These are phyloP conservation scores for Penicillium sp. DNA, from an alignment of 2,329 filamentous ascomycete genomes.

Conservation along the genomic window DNA sequence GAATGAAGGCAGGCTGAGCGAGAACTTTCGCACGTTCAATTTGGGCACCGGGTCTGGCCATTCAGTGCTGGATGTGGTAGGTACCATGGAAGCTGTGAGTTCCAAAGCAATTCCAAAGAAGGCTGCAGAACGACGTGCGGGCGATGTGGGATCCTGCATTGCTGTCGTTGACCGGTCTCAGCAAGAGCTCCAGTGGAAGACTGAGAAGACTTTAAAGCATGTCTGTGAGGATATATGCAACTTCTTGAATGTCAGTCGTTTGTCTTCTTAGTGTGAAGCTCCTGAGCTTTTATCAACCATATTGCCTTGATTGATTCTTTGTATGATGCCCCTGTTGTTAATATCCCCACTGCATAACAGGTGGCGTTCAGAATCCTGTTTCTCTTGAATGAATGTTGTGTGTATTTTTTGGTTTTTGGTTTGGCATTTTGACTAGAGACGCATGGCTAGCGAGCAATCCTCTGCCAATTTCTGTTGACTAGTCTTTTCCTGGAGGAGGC, in stretches of 20 bases:
- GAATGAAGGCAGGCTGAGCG: constrained; percentile 31
- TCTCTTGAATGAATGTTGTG: too few relatives aligned
- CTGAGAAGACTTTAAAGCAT: constrained; percentile 38
- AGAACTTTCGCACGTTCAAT: constrained; percentile 46
- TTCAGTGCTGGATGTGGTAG: constrained; percentile 40
- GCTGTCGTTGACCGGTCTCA: constrained; percentile 40
- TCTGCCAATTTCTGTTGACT: neutral
- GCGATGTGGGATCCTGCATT: constrained; percentile 42
- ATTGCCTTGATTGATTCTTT: neutral
- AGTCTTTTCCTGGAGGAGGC: too few relatives aligned
- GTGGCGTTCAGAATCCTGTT: too few relatives aligned
- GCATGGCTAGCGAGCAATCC: constrained; percentile 7
- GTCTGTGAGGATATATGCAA: constrained; percentile 40
- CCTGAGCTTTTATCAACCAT: neutral
- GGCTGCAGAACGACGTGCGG: constrained; percentile 34
- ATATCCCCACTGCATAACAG: neutral
- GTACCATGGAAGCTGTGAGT: constrained; percentile 40
- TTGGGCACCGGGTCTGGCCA: constrained; percentile 40
- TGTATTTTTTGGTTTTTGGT: too few relatives aligned
- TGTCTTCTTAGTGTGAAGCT: constrained; percentile 21
- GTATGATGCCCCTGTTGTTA: too few relatives aligned
- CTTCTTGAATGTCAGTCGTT: constrained; percentile 35
- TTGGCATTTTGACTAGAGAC: constrained; percentile 10
- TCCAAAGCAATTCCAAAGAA: constrained; percentile 34
- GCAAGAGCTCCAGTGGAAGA: constrained; percentile 54